Conservation (phyloP, 2,329 filamentous ascomycete species). For the Ploettnerulaceae sp. region DNA sequence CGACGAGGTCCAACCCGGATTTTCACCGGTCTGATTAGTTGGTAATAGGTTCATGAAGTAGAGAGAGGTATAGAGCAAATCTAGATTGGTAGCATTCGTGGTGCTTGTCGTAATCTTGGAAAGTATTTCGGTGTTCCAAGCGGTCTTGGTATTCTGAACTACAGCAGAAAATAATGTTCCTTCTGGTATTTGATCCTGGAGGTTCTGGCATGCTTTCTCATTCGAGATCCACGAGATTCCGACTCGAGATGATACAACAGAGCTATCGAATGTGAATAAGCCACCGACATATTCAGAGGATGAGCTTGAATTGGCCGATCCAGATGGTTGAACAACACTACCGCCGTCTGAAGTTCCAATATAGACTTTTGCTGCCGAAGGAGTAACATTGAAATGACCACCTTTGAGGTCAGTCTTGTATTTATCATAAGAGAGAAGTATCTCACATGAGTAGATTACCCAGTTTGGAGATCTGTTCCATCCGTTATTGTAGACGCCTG, state of each 20-base stretch:
- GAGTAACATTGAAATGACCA: conserved; percentile 51
- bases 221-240: conserved; percentile 66
- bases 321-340: conserved; percentile 60
- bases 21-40: conserved; percentile 70
- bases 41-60: conserved; percentile 67
- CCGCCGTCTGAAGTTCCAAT: conserved; percentile 52
- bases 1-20: conserved; percentile 58
- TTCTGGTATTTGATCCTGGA: conserved; percentile 62
- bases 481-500: conserved; percentile 57
- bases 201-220: conserved; percentile 61
- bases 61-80: conserved; percentile 65
- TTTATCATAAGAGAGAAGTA: too few species aligned
- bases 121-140: conserved; percentile 54
- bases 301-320: too few species aligned
- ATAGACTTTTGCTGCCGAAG: conserved; percentile 45
- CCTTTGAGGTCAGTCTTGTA: conserved; percentile 64
- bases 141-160: conserved; percentile 45
- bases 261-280: too few species aligned
- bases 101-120: conserved; percentile 51
- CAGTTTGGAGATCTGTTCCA: conserved; percentile 54
- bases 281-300: conserved; percentile 40
- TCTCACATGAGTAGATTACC: conserved; percentile 58
- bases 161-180: conserved; percentile 57
- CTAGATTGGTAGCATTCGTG: conserved; percentile 49
- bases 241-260: conserved; percentile 58